phyloP scores from a whole-genome alignment of 169 alveolate genomes.

The Cryptosporidium parvum region DNA sequence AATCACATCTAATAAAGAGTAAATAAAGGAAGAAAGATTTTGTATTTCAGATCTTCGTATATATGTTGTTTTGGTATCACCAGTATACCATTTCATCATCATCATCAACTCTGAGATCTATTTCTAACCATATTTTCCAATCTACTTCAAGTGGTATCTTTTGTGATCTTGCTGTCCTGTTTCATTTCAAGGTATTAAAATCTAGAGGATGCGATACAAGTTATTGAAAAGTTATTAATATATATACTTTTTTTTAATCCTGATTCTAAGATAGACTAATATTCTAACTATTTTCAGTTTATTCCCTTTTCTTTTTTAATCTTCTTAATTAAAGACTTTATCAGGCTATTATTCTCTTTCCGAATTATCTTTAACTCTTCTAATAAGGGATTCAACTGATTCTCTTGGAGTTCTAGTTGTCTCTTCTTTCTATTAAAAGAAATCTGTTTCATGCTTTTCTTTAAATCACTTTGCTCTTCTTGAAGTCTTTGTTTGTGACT shows the following conservation, averaged over 20 bases:
- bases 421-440: slow-evolving; percentile 23
- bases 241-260: slow-evolving; percentile 32
- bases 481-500: not conserved
- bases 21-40: too few relatives aligned
- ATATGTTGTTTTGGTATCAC: not conserved
- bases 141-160: not conserved
- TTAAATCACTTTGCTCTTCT: not conserved
- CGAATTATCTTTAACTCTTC: not conserved
- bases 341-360: slow-evolving; percentile 15
- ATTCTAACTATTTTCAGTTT: slow-evolving; percentile 41
- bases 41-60: not conserved
- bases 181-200: slow-evolving; percentile 7
- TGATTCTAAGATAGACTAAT: slow-evolving; percentile 40
- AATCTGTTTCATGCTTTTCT: slow-evolving; percentile 16
- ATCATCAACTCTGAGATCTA: not conserved
- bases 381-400: slow-evolving; percentile 26
- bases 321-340: not conserved
- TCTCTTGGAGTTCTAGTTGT: slow-evolving; percentile 3
- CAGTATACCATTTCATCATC: not conserved
- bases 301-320: not conserved
- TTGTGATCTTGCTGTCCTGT: not conserved
- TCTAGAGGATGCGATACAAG: slow-evolving; percentile 10
- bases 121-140: not conserved
- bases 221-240: slow-evolving; percentile 11
- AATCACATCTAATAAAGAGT: not conserved